These are phyloP conservation scores for Trametes coccinea DNA, from an alignment of 768 basidiomycete species.

Conservation along the genomic window DNA sequence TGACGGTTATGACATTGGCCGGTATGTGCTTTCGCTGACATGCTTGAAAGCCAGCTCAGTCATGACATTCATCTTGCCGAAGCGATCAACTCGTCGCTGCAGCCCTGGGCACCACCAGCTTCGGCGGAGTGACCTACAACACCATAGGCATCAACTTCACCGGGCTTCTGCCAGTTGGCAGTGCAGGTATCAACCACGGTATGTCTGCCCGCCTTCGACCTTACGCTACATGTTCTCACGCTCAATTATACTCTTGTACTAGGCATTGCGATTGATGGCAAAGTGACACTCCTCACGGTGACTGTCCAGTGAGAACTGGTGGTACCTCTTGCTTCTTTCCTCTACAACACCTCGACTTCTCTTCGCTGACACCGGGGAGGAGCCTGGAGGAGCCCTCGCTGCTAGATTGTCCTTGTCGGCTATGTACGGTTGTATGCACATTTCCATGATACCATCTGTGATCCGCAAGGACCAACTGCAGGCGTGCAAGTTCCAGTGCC, in stretches of 20 bases:
- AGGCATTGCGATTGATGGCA: conserved; percentile 64
- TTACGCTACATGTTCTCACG: too few relatives aligned
- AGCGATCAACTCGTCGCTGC: conserved; percentile 42
- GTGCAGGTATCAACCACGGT: conserved; percentile 56
- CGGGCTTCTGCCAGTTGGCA: conserved; percentile 55
- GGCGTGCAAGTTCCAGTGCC: too few relatives aligned
- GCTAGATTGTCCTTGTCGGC: too few relatives aligned
- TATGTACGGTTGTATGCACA: too few relatives aligned
- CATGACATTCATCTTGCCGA: not conserved
- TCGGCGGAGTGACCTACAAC: conserved; percentile 46
- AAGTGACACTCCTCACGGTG: conserved; percentile 55
- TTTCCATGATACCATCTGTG: too few relatives aligned
- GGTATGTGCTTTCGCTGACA: conserved; percentile 30
- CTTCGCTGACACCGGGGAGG: not conserved
- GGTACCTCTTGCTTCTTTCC: too few relatives aligned
- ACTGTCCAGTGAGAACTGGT: conserved; percentile 36
- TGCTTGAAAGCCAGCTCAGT: not conserved
- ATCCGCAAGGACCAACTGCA: too few relatives aligned
- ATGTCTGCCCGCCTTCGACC: not conserved
- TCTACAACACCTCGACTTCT: not conserved
- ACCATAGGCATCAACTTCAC: conserved; percentile 49
- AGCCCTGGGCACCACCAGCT: conserved; percentile 41
- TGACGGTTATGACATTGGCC: conserved; percentile 52
- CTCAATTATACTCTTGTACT: not conserved
- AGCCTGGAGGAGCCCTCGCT: too few relatives aligned